These are phyloP conservation scores for Orobanche coerulescens DNA, from an alignment of 257 asterid species.

Conservation along the genomic window DNA sequence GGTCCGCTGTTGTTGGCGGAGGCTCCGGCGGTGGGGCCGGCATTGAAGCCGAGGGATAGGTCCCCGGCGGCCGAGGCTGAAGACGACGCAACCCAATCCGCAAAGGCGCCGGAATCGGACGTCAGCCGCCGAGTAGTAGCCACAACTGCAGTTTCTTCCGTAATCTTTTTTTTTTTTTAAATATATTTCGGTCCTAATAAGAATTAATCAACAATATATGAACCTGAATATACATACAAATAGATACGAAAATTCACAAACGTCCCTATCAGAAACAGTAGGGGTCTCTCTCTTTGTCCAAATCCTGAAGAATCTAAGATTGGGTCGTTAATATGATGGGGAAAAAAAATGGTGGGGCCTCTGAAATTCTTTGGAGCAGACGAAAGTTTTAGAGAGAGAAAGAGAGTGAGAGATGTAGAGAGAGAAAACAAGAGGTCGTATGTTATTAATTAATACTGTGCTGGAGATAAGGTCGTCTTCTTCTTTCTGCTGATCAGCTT, in stretches of 20 bases:
- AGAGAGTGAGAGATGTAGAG: background rate
- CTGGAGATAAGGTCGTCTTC: background rate
- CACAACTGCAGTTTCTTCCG: slow-evolving; percentile 32
- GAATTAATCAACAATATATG: background rate
- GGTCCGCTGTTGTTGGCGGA: slow-evolving; percentile 12
- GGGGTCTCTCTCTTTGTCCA: too few relatives aligned
- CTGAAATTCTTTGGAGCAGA: slow-evolving; percentile 32
- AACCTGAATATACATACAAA: background rate
- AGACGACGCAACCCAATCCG: slow-evolving; percentile 51
- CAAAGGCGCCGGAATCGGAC: slow-evolving; percentile 41
- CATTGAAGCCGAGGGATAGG: slow-evolving; percentile 60
- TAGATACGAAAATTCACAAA: background rate
- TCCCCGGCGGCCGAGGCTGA: slow-evolving; percentile 43
- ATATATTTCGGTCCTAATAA: too few relatives aligned
- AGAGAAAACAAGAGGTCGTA: background rate
- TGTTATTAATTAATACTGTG: background rate
- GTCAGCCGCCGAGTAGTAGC: slow-evolving; percentile 46
- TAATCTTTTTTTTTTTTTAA: too few relatives aligned
- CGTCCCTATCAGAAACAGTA: slow-evolving; percentile 4
- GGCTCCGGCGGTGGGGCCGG: slow-evolving; percentile 34
- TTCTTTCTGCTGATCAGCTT: background rate
- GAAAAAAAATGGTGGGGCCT: slow-evolving; percentile 28
- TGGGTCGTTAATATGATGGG: background rate
- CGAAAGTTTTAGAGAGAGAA: slow-evolving; percentile 20
- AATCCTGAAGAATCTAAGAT: background rate